Base-by-base conservation (phyloP, 768 basidiomycete species). In the Suillus sp. region DNA sequence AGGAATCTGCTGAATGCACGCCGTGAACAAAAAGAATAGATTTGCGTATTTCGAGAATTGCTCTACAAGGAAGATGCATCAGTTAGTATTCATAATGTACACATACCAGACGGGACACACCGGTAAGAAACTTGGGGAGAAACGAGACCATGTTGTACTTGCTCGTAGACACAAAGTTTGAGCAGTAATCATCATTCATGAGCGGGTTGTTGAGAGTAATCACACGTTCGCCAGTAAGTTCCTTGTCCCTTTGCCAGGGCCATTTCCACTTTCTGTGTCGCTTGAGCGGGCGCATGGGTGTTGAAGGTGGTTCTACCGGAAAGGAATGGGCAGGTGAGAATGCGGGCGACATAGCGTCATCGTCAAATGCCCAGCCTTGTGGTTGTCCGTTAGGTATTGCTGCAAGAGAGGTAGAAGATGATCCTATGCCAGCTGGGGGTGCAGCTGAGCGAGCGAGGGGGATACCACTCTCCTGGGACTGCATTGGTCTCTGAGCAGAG, bases 11-110 rank as follows among this genome's bases (percentile, higher is more conserved):
- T 99, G 96, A 56, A 99, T 99, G 77, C 84, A 89, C 22, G 94
- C 94, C 35, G 96, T 98, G 81, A 99, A 99, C 63, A 99, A 82
- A 83, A 99, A 99, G 83, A 99, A 99, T 65, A 99, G 59, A 74
- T 99, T 99, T 68, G 97, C 96, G 74, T 98, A 98, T 86, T 97
- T 94, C 50, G 93, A 95, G 81, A 98, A 97, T 86, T 98, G 95
- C 74, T 96, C 96, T 96, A 77, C 7, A 57, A 34, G 32, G 20
- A 62, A 40, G 18, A 16, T 6, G 38, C 0, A 45, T 74, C 42
- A 71, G 67, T 30, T 27, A 34, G 38, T 62, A 35, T 54, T 34
- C 22, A 10, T 27, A n/a, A 0, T 27, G 32, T 27, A 35, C 1
- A 25, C 3, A 51, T 60, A 18, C 32, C n/a, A 37, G 35, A 22